Evolutionary conservation across 2,329 filamentous ascomycete species (phyloP).

Genomic region (Aspergillus unguis): DNA sequence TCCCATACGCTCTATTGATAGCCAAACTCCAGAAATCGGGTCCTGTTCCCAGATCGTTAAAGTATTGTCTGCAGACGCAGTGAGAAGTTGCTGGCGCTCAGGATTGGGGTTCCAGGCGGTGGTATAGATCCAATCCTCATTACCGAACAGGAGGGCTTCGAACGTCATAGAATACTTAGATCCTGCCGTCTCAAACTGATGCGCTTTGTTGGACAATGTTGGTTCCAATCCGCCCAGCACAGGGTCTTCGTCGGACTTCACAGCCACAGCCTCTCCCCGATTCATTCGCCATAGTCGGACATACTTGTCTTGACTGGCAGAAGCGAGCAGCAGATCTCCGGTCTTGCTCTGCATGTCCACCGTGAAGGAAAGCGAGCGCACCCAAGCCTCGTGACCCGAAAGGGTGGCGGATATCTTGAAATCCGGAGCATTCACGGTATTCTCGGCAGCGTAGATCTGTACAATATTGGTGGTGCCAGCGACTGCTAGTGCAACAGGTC

Average conservation of each 20-base stretch:
- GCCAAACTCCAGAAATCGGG: slow-evolving; percentile 79
- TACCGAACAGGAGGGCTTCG: slow-evolving; percentile 86
- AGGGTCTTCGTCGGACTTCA: slow-evolving; percentile 32
- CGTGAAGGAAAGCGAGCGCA: slow-evolving; percentile 78
- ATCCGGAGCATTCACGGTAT: slow-evolving; percentile 36
- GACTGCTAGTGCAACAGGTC: slow-evolving; percentile 66
- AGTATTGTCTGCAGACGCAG: slow-evolving; percentile 92
- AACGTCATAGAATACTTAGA: slow-evolving; percentile 80
- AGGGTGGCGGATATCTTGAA: slow-evolving; percentile 75
- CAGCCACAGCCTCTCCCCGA: slow-evolving; percentile 58
- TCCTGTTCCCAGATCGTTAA: slow-evolving; percentile 91
- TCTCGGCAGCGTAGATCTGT: slow-evolving; percentile 68
- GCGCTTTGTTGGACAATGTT: slow-evolving; percentile 83
- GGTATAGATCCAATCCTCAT: slow-evolving; percentile 98
- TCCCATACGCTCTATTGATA: slow-evolving; percentile 78
- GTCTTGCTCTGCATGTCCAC: slow-evolving; percentile 54
- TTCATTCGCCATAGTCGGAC: slow-evolving; percentile 89
- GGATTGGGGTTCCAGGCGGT: slow-evolving; percentile 65
- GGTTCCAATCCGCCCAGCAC: slow-evolving; percentile 52
- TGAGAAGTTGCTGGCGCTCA: slow-evolving; percentile 68
- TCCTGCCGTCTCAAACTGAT: slow-evolving; percentile 63
- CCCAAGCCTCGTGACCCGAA: slow-evolving; percentile 90
- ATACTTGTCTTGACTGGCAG: slow-evolving; percentile 96
- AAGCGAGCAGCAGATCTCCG: slow-evolving; percentile 77
- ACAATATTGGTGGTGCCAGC: slow-evolving; percentile 80